phyloP scores from a whole-genome alignment of 257 asterid species.

The Lycium barbarum region DNA sequence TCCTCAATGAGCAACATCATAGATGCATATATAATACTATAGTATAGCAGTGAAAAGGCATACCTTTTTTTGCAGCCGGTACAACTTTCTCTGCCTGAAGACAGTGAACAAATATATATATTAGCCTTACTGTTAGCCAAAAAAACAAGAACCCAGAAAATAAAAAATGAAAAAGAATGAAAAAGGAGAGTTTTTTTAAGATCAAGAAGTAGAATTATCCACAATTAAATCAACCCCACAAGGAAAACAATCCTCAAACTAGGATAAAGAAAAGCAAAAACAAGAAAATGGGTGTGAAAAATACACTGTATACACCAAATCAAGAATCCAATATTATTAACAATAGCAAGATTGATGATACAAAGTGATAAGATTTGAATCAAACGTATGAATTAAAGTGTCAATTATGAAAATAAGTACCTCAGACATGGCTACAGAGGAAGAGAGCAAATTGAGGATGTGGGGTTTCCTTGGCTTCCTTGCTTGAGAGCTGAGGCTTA shows the following conservation, averaged over 20 bases:
- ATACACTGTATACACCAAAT: too few species aligned
- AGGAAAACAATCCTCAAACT: not conserved
- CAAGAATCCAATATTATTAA: not conserved
- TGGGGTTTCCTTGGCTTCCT: not conserved
- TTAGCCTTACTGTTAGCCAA: not conserved
- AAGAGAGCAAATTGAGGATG: not conserved
- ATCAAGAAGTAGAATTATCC: not conserved
- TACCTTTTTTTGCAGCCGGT: not conserved
- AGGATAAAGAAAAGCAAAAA: too few species aligned
- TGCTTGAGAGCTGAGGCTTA: not conserved
- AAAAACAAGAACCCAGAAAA: not conserved
- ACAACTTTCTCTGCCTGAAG: not conserved
- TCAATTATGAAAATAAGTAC: not conserved
- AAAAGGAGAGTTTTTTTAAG: not conserved
- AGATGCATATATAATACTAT: not conserved
- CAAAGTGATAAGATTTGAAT: not conserved
- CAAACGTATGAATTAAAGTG: too few species aligned
- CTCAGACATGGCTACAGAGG: not conserved
- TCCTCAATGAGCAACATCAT: not conserved
- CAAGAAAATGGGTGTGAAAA: not conserved
- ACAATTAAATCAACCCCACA: not conserved
- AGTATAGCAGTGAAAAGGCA: not conserved
- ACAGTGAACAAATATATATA: not conserved
- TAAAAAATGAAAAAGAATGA: too few species aligned
- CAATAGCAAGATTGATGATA: not conserved